Base-by-base conservation (phyloP, 345 rosid genomes). In the Salix suchowensis region DNA sequence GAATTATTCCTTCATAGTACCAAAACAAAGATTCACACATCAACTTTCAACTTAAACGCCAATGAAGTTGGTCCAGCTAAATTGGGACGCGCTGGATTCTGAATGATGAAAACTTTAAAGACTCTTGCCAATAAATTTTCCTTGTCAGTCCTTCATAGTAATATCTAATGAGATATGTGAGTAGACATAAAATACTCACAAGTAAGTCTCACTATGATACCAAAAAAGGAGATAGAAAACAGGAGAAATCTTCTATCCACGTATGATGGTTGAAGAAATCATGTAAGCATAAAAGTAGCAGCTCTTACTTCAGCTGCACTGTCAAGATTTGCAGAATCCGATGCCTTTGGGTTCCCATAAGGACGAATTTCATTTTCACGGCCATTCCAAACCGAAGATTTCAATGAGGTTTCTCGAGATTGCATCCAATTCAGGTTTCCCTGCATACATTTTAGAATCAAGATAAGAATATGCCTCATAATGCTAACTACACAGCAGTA, bases 361-460 rank as follows among this genome's bases (percentile, higher is more conserved):
- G 99, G 99, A 76, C 99, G 89, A 65, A 96, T 91, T 83, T 96
- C 99, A 82, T 89, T 91, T 85, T 96, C 99, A 74, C 98, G 94
- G 37, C 94, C 98, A 77, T 71, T 88, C 99, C 99, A 96, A 76
- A 96, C 98, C 77, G 97, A 87, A 66, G 99, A 91, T 84, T 87
- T 91, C 85, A 96, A 77, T 19, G 94, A 87, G 74, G 90, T 80
- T 87, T 96, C 99, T 80, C 99, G 90, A 82, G 99, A 96, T 86
- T 89, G 97, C 99, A 96, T 96, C 99, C 99, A 96, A 58, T 96
- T 96, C 86, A 96, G 86, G 87, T 96, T 96, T 65, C 99, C 99
- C 99, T 96, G 78, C 76, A 88, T 50, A 68, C 62, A 24, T 55
- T 75, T 67, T 61, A 71, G 58, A n/a, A 67, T 65, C 42, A 69